A percentile compares a stretch with the other conserved stretches of the same genome.
These are phyloP conservation scores for Wickerhamomyces ciferrii DNA, from an alignment of 805 yeast genomes.

Conservation along the genomic window DNA sequence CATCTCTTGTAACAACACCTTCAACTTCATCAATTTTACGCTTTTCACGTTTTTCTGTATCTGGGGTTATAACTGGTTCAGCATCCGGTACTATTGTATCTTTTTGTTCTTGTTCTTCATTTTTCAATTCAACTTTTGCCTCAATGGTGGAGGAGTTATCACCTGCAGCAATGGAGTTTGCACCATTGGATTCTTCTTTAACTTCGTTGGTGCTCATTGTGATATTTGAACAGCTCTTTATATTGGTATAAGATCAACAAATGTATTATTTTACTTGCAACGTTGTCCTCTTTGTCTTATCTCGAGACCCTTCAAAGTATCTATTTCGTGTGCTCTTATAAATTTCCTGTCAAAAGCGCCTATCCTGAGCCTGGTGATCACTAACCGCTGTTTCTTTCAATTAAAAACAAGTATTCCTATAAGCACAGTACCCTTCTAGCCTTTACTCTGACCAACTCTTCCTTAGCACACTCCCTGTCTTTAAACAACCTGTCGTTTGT, in stretches of 20 bases:
- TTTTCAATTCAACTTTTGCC: slow-evolving; percentile 1
- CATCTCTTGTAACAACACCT: slow-evolving; percentile 5
- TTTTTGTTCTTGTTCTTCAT: background rate
- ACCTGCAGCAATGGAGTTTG: background rate
- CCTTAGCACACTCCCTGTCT: too few species aligned
- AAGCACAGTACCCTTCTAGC: too few species aligned
- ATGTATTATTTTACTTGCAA: too few species aligned
- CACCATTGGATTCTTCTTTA: background rate
- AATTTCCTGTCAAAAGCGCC: background rate
- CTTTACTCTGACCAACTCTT: too few species aligned
- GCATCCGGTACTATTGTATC: slow-evolving; percentile 10
- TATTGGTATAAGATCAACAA: too few species aligned
- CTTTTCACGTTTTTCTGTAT: slow-evolving; percentile 6
- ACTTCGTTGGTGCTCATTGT: background rate
- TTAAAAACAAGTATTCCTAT: too few species aligned
- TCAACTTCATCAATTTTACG: slow-evolving; percentile 19
- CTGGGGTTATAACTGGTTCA: background rate
- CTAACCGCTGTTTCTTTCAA: too few species aligned
- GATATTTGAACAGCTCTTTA: too few species aligned
- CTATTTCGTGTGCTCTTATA: background rate
- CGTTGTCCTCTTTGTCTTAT: background rate
- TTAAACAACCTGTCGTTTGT: too few species aligned
- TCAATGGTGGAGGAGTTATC: background rate
- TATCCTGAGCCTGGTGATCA: too few species aligned
- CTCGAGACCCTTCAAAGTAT: background rate